A percentile compares a stretch with the other conserved stretches of the same genome.
Evolutionary conservation across 306 rosid genomes (phyloP).

Genomic region (Calophaca sinica): DNA sequence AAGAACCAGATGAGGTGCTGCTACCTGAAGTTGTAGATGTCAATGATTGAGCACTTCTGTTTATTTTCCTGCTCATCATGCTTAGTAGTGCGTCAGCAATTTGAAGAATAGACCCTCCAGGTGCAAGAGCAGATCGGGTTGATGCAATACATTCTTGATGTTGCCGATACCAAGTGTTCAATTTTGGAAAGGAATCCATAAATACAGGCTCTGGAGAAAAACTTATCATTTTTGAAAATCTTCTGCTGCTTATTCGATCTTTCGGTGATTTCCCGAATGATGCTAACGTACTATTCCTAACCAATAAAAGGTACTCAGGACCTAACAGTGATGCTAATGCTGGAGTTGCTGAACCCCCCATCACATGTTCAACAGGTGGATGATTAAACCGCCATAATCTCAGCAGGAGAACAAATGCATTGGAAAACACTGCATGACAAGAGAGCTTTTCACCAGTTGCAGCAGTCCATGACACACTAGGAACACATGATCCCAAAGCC

Average conservation of each 20-base stretch:
- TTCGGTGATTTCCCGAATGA: constrained; percentile 64
- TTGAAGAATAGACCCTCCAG: constrained; percentile 87
- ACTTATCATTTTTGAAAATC: constrained; percentile 74
- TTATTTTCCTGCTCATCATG: constrained; percentile 84
- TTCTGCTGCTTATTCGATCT: constrained; percentile 62
- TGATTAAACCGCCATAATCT: constrained; percentile 87
- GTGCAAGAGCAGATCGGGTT: constrained; percentile 83
- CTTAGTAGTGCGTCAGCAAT: constrained; percentile 83
- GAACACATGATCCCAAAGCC: constrained; percentile 92
- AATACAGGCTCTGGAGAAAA: constrained; percentile 69
- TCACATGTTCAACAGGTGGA: constrained; percentile 89
- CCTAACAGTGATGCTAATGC: constrained; percentile 83
- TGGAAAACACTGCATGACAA: constrained; percentile 90
- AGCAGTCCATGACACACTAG: constrained; percentile 71
- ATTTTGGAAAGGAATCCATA: constrained; percentile 91
- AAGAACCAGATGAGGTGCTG: constrained; percentile 80
- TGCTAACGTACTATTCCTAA: constrained; percentile 72
- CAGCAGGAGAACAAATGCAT: constrained; percentile 91
- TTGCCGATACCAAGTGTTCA: constrained; percentile 89
- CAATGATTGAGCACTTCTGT: constrained; percentile 62
- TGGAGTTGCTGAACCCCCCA: constrained; percentile 88
- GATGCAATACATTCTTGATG: constrained; percentile 97
- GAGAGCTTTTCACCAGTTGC: constrained; percentile 79
- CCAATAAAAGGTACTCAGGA: constrained; percentile 86
- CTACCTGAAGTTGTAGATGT: constrained; percentile 71